phyloP scores from a whole-genome alignment of 768 basidiomycete species.

The Lepiota brunneoincarnata region DNA sequence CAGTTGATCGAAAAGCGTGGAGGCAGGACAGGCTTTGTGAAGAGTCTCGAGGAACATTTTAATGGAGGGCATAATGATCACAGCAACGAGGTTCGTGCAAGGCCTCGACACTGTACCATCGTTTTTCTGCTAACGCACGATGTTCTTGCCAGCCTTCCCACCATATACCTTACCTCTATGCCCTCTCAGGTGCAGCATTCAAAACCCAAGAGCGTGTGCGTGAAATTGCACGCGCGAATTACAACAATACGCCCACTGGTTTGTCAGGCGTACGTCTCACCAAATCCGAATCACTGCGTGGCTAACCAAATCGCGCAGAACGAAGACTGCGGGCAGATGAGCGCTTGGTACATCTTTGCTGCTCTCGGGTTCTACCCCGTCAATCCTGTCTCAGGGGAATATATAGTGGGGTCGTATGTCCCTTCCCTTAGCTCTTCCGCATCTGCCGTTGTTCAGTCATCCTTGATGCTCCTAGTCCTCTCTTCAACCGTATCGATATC shows the following conservation, averaged over 20 bases:
- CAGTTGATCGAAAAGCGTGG: constrained; percentile 62
- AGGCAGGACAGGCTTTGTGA: constrained; percentile 62
- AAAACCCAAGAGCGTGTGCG: constrained; percentile 73
- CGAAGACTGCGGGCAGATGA: constrained; percentile 90
- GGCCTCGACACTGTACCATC: background rate
- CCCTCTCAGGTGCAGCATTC: constrained; percentile 66
- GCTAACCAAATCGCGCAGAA: constrained; percentile 45
- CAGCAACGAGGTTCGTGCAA: constrained; percentile 62
- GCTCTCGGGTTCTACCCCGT: constrained; percentile 85
- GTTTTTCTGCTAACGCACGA: background rate
- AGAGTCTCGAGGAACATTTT: constrained; percentile 60
- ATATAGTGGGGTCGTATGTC: constrained; percentile 70
- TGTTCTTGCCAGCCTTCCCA: constrained; percentile 63
- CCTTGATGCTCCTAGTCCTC: constrained; percentile 32
- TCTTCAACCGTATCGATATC: constrained; percentile 52
- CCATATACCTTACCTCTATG: constrained; percentile 82
- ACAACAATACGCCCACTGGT: constrained; percentile 66
- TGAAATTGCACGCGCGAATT: constrained; percentile 59
- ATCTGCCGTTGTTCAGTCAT: background rate
- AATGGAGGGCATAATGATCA: constrained; percentile 74
- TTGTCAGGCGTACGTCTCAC: constrained; percentile 65
- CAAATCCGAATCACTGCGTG: background rate
- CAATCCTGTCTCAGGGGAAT: constrained; percentile 73
- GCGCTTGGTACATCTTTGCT: constrained; percentile 83
- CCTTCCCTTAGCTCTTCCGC: background rate